These are phyloP conservation scores for Vitis cinerea DNA, from an alignment of 164 flowering plant species.

Conservation along the genomic window DNA sequence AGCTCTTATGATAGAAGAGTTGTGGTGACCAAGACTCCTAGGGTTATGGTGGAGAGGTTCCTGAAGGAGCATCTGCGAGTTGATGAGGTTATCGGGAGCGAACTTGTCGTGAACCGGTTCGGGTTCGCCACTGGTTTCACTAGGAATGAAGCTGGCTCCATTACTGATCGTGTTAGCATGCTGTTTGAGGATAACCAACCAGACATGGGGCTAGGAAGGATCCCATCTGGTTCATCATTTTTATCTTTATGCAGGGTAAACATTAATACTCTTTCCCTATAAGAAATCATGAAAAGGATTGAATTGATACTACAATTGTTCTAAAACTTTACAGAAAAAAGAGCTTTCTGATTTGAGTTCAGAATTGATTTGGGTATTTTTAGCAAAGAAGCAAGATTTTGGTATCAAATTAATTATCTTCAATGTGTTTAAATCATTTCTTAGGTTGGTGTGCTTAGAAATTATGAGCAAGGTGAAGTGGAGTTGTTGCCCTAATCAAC, in stretches of 20 bases:
- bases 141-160: constrained; percentile 21
- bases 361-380: no score
- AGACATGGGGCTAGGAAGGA: constrained; percentile 49
- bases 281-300: no score
- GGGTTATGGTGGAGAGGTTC: constrained; percentile 83
- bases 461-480: no score
- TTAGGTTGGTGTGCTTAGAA: background rate
- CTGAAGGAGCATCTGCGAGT: constrained; percentile 78
- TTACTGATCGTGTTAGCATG: constrained; percentile 27
- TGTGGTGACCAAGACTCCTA: constrained; percentile 71
- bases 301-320: no score
- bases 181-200: constrained; percentile 47
- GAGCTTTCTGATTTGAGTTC: no score
- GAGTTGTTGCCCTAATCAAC: background rate
- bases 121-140: constrained; percentile 85
- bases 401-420: no score
- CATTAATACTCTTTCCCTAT: background rate
- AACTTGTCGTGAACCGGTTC: constrained; percentile 58
- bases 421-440: background rate
- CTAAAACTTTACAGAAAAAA: no score
- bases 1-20: constrained; percentile 53
- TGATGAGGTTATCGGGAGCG: constrained; percentile 72
- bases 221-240: constrained; percentile 19
- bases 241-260: constrained; percentile 64
- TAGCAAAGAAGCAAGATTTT: no score